A percentile compares a stretch with the other conserved stretches of the same genome.
Conservation (phyloP, 805 yeast species). For the Zygoascus tannicola region DNA sequence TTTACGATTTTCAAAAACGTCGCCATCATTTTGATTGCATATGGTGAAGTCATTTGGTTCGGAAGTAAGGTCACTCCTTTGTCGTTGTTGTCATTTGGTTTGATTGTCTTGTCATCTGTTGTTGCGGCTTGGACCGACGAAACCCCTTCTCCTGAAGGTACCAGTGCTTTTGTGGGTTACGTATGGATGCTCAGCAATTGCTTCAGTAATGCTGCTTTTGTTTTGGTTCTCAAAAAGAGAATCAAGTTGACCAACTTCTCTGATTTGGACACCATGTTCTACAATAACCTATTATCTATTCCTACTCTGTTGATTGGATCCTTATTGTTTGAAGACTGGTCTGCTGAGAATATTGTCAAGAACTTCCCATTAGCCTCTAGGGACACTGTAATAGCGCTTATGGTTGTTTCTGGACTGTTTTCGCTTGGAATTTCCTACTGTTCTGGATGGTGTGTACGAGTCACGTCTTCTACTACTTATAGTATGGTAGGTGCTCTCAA, state of each 20-base stretch:
- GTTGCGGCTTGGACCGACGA: slow-evolving; percentile 90
- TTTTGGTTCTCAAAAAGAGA: slow-evolving; percentile 92
- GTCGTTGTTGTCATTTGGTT: slow-evolving; percentile 78
- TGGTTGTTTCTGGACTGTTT: slow-evolving; percentile 88
- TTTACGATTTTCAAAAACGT: slow-evolving; percentile 97
- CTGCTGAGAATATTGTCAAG: slow-evolving; percentile 56
- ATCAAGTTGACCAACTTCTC: slow-evolving; percentile 87
- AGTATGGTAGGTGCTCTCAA: slow-evolving; percentile 99
- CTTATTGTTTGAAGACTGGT: slow-evolving; percentile 85
- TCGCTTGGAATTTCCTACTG: slow-evolving; percentile 97
- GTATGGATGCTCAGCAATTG: slow-evolving; percentile 97
- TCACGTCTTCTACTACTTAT: slow-evolving; percentile 95
- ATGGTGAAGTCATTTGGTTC: slow-evolving; percentile 96
- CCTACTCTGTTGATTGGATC: slow-evolving; percentile 79
- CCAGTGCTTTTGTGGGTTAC: slow-evolving; percentile 52
- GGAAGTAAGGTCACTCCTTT: slow-evolving; percentile 85
- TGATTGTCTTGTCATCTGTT: slow-evolving; percentile 94
- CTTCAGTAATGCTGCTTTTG: slow-evolving; percentile 87
- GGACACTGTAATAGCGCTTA: slow-evolving; percentile 60
- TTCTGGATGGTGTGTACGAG: slow-evolving; percentile 99
- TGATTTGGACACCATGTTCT: slow-evolving; percentile 96
- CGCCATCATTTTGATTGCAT: slow-evolving; percentile 92
- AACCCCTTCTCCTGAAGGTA: slow-evolving; percentile 32
- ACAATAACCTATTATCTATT: slow-evolving; percentile 88
- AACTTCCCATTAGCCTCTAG: slow-evolving; percentile 76